Conservation (phyloP, 495 filamentous ascomycete genomes). For the Symbiotaphrina buchneri region DNA sequence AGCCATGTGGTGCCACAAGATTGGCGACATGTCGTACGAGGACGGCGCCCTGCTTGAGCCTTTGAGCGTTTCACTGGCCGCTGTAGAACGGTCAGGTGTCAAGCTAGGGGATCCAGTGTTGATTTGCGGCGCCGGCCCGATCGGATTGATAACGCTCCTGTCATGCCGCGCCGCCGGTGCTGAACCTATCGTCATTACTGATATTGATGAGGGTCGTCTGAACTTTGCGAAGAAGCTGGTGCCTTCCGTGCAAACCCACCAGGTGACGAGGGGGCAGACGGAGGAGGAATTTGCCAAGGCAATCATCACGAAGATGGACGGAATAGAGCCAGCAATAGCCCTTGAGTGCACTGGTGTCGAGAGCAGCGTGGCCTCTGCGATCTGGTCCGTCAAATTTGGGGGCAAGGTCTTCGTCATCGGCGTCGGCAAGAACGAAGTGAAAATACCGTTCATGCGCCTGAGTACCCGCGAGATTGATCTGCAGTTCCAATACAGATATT, state of each 20-base stretch:
- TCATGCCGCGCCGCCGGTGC: slow-evolving; percentile 35
- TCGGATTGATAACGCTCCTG: slow-evolving; percentile 24
- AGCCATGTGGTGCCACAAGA: slow-evolving; percentile 13
- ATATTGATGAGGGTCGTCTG: slow-evolving; percentile 29
- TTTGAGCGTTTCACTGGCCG: slow-evolving; percentile 22
- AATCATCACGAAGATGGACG: slow-evolving; percentile 26
- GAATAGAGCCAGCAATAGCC: slow-evolving; percentile 25
- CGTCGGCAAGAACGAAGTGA: slow-evolving; percentile 33
- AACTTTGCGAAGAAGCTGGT: slow-evolving; percentile 35
- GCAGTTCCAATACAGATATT: slow-evolving; percentile 89
- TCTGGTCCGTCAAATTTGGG: slow-evolving; percentile 25
- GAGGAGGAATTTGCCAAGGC: slow-evolving; percentile 25
- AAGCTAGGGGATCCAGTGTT: slow-evolving; percentile 16
- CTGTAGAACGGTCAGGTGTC: slow-evolving; percentile 15
- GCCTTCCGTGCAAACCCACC: slow-evolving; percentile 28
- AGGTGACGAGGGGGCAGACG: slow-evolving; percentile 19
- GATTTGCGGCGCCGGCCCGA: slow-evolving; percentile 25
- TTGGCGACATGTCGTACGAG: slow-evolving; percentile 16
- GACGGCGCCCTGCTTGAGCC: slow-evolving; percentile 27
- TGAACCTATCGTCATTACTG: slow-evolving; percentile 38
- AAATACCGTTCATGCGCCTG: slow-evolving; percentile 46
- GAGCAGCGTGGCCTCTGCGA: slow-evolving; percentile 31
- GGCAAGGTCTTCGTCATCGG: slow-evolving; percentile 40
- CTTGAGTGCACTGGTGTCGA: slow-evolving; percentile 44
- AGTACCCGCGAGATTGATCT: slow-evolving; percentile 83